Evolutionary conservation across 2,329 filamentous ascomycete species (phyloP).

Genomic region (Bipolaris zeicola): DNA sequence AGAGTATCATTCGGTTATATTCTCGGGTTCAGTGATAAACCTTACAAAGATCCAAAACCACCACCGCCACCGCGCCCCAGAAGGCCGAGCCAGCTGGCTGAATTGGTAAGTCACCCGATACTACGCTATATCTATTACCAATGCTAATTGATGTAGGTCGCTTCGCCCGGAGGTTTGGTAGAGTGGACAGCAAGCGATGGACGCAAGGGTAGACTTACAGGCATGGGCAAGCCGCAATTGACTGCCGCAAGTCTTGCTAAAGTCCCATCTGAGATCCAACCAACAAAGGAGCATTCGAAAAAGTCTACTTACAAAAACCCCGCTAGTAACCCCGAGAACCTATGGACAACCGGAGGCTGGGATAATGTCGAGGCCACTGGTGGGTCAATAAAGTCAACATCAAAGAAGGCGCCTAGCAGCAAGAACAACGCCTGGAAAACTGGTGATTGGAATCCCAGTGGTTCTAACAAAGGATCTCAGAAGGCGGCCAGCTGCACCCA

Average conservation of each 20-base stretch:
- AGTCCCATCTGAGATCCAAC: constrained; percentile 13
- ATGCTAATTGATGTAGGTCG: constrained; percentile 22
- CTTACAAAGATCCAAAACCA: constrained; percentile 33
- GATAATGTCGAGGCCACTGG: background rate
- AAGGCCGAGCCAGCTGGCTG: constrained; percentile 13
- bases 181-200: constrained; percentile 45
- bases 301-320: constrained; percentile 2
- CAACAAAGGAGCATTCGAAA: constrained; percentile 4
- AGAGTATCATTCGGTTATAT: constrained; percentile 37
- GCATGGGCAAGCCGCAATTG: constrained; percentile 22
- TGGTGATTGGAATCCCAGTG: background rate
- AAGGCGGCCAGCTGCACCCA: background rate
- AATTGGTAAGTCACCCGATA: constrained; percentile 16
- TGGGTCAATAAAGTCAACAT: background rate
- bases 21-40: constrained; percentile 38
- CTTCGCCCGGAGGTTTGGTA: constrained; percentile 32
- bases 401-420: constrained; percentile 6
- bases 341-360: background rate
- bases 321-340: background rate
- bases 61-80: constrained; percentile 5
- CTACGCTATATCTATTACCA: background rate
- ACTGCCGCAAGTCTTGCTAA: constrained; percentile 21
- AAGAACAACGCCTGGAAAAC: background rate
- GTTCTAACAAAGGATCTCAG: background rate
- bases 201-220: constrained; percentile 34